Evolutionary conservation across 108 stramenopile species (phyloP), one percentile per base, ranked within the genome.

Genomic region (Pseudonitzschia multistriata): DNA sequence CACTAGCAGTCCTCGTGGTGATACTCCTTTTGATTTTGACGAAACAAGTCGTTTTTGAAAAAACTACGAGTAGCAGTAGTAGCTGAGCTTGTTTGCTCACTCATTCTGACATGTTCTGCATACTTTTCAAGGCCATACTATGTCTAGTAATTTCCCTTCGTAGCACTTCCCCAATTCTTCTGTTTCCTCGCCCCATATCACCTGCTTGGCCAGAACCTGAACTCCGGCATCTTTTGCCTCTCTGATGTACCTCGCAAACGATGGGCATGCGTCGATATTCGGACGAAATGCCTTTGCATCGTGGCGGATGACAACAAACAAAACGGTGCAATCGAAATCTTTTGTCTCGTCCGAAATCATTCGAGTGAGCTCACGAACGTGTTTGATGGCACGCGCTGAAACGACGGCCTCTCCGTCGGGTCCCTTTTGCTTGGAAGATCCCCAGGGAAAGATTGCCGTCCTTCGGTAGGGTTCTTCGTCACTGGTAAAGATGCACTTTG

Each of bases 371-470:
- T 88, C 82, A 1, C 78, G 72, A 24, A 88, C 67, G 66, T 88
- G 87, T 54, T 88, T 83, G 45, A 88, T 88, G 0, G 87, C 83
- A 33, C 87, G 69, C 1, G 79, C 80, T 13, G 82, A 83, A 0
- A 88, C 87, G 28, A 88, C 87, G 48, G 73, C 74, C 73, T 80
- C 74, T 39, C 83, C 83, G 29, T 88, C 80, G 8, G 82, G 82
- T 0, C 83, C 83, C 49, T 74, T 81, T 70, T 88, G 87, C 14
- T 83, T 81, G 14, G 60, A 72, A 25, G 70, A 54, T 27, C 87
- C 87, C 82, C 84, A 85, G 1, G 87, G 87, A 73, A 88, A 88
- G 33, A 88, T 83, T 47, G 68, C 87, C 1, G 74, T 74, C 11
- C 87, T 67, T 21, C 49, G 34, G 55, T 88, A 88, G 10, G 69